These are phyloP conservation scores for Rutidosis leptorrhynchoides DNA, from an alignment of 129 eudicot genomes.

Conservation along the genomic window DNA sequence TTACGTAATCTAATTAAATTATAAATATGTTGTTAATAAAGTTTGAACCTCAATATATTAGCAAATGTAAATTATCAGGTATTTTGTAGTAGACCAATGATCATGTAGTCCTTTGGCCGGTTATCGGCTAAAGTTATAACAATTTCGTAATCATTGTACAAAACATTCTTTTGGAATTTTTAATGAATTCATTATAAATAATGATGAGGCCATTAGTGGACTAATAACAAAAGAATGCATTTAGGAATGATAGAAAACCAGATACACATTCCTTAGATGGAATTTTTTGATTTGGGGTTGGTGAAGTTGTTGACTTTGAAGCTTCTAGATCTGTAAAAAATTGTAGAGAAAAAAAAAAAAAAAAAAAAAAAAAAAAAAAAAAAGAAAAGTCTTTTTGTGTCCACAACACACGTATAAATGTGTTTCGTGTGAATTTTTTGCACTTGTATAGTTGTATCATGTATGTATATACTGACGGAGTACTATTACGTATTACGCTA, in stretches of 20 bases:
- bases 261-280: slow-evolving; percentile 16
- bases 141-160: slow-evolving; percentile 22
- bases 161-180: slow-evolving; percentile 26
- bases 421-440: not conserved
- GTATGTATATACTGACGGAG: not conserved
- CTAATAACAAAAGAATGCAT: slow-evolving; percentile 16
- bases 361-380: no score
- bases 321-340: slow-evolving; percentile 8
- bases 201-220: slow-evolving; percentile 23
- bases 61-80: no score
- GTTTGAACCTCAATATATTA: no score
- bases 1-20: no score
- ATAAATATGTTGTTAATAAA: no score
- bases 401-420: not conserved
- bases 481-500: not conserved
- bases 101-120: no score
- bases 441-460: no score
- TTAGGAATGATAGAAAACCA: slow-evolving; percentile 30
- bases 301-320: slow-evolving; percentile 30
- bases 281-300: slow-evolving; percentile 8
- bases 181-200: slow-evolving; percentile 16
- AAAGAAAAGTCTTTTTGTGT: not conserved
- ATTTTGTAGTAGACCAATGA: no score
- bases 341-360: no score
- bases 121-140: no score